Evolutionary conservation across 768 basidiomycete species (phyloP).

Genomic region (Gloeopeniophorella convolvens): DNA sequence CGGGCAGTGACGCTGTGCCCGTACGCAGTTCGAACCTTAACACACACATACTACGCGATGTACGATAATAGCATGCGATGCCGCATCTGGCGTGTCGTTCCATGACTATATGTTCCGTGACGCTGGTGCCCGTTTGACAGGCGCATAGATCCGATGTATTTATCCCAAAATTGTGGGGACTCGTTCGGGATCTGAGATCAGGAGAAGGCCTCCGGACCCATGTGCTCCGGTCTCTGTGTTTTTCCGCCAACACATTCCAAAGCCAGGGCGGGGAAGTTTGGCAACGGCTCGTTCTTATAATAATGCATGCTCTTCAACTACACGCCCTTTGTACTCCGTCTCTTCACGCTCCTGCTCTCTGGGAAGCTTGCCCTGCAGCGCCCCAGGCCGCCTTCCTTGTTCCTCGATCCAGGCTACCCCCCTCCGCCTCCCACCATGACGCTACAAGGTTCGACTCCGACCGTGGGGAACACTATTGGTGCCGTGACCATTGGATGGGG

Average conservation of each 20-base stretch:
- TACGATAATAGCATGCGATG: too few species aligned
- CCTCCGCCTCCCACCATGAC: conserved; percentile 2
- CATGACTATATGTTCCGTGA: too few species aligned
- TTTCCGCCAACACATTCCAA: conserved; percentile 1
- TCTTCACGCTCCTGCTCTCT: neutral
- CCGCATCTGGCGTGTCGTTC: too few species aligned
- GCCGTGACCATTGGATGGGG: conserved; percentile 19
- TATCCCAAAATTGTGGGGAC: too few species aligned
- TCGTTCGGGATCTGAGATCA: conserved; percentile 12
- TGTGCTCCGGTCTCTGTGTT: conserved; percentile 3
- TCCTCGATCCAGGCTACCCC: neutral
- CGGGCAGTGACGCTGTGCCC: too few species aligned
- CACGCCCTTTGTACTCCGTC: neutral
- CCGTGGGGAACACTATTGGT: conserved; percentile 18
- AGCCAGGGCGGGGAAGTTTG: neutral
- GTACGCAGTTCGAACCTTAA: too few species aligned
- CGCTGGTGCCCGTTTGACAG: too few species aligned
- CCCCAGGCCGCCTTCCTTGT: neutral
- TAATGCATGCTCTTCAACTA: neutral
- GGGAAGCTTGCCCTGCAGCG: neutral
- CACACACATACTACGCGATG: too few species aligned
- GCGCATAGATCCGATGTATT: too few species aligned
- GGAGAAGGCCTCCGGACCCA: neutral
- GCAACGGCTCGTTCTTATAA: neutral
- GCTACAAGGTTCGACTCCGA: neutral